Evolutionary conservation across 768 basidiomycete species (phyloP), one percentile per base, ranked within the genome.

Genomic region (Phallus indusiatus): DNA sequence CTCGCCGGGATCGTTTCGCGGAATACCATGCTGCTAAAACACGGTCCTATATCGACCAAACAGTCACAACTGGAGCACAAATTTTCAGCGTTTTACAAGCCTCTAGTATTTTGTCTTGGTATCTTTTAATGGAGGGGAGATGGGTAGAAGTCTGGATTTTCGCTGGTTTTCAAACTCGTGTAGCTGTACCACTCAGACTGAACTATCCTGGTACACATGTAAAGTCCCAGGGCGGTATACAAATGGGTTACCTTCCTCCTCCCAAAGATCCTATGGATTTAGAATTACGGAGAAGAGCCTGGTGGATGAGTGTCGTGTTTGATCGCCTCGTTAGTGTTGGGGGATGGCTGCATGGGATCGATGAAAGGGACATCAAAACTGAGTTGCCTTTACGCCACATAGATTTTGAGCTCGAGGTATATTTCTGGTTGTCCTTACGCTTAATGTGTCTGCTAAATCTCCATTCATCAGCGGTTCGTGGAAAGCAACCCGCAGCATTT

Each of bases 81-180:
- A 91, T 92, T 58, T 90, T 93, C 69, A 80, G 81, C 5, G 89
- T 92, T 9, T 81, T 92, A 80, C 89, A 92, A 68, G 90, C 90
- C 6, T 90, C 90, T 66, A 85, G 86, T 62, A 73, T 93, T 21
- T 79, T 93, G 17, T 88, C 88, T 1, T 93, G 90, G 90, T 92
- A 90, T 71, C 91, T 92, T 64, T 93, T 91, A 67, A 86, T 90
- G 59, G 90, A 92, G 71, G 90, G 90, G 1, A 79, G 89, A 56
- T 81, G 90, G 90, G 90, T 92, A 9, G 90, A 93, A 71, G 86
- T 92, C 3, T 92, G 90, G 90, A 87, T 91, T 46, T 90, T 90
- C 71, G 88, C 90, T 18, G 88, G 81, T 12, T 91, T 91, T 66
- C 87, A 90, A 67, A 88, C 85, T 16, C 79, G 90, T 33, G 87